These are phyloP conservation scores for Bryum argenteum DNA, from an alignment of 225 moss, liverwort and hornwort species.

Conservation along the genomic window DNA sequence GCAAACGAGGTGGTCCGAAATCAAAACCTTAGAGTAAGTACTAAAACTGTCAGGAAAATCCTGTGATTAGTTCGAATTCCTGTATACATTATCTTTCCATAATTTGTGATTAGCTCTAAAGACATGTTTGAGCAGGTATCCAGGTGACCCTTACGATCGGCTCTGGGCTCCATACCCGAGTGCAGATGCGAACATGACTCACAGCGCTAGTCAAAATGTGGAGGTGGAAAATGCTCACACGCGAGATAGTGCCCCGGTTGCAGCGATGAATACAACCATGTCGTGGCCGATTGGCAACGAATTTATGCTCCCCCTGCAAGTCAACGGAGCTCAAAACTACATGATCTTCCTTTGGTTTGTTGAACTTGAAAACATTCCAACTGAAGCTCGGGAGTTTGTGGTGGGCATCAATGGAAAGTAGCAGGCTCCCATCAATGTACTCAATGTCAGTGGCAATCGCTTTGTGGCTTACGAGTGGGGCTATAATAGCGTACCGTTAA, in stretches of 20 bases:
- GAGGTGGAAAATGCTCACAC: neutral
- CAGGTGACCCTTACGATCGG: constrained; percentile 32
- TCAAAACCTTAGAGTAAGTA: neutral
- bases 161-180: constrained; percentile 26
- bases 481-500: constrained; percentile 16
- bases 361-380: constrained; percentile 16
- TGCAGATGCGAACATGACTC: neutral
- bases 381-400: constrained; percentile 12
- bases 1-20: neutral
- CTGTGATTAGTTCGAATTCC: neutral
- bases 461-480: constrained; percentile 40
- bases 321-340: constrained; percentile 29
- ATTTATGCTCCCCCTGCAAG: constrained; percentile 27
- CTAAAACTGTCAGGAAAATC: too few species aligned
- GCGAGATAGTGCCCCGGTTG: constrained; percentile 30
- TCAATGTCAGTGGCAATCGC: neutral
- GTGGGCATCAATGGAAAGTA: constrained; percentile 27
- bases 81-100: neutral
- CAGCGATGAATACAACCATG: constrained; percentile 41
- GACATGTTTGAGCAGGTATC: constrained; percentile 24
- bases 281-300: constrained; percentile 15
- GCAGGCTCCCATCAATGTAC: constrained; percentile 36
- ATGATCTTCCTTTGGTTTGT: constrained; percentile 44
- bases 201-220: constrained; percentile 3
- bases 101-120: neutral